Conservation (phyloP, 208 protist genomes). For the Porcisia hertigi region DNA sequence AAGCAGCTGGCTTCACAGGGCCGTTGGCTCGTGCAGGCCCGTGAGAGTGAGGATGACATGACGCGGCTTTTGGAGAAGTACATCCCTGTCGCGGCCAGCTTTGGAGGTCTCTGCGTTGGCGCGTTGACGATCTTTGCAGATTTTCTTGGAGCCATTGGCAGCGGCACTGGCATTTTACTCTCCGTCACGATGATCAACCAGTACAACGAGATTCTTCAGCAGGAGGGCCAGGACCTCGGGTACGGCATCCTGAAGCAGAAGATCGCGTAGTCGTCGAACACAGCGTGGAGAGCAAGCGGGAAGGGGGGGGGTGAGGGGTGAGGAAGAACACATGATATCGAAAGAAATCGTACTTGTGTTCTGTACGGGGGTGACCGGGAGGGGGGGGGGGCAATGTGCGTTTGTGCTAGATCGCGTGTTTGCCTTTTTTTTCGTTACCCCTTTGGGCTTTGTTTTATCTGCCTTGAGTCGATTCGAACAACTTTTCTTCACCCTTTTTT, state of each 20-base stretch:
- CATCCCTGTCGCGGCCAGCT: slow-evolving; percentile 99
- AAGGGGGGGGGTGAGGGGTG: background rate
- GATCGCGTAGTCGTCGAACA: slow-evolving; percentile 36
- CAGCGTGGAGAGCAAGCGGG: background rate
- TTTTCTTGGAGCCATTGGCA: slow-evolving; percentile 97
- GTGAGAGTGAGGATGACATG: slow-evolving; percentile 91
- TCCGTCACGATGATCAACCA: slow-evolving; percentile 99
- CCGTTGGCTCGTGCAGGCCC: slow-evolving; percentile 92
- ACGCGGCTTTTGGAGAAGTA: slow-evolving; percentile 92
- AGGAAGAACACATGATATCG: too few relatives aligned
- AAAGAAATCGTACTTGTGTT: too few relatives aligned
- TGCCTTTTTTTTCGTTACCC: background rate
- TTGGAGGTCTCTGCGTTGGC: slow-evolving; percentile 99
- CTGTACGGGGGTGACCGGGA: background rate
- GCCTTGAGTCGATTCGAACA: background rate
- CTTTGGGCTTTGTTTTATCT: background rate
- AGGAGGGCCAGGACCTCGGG: slow-evolving; percentile 95
- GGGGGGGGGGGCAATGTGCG: background rate
- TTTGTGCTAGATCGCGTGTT: background rate
- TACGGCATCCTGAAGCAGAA: slow-evolving; percentile 83
- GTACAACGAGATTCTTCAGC: slow-evolving; percentile 99
- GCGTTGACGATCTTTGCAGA: slow-evolving; percentile 99
- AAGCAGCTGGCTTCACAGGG: slow-evolving; percentile 96
- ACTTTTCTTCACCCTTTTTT: background rate
- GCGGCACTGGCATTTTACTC: slow-evolving; percentile 99